phyloP scores from a whole-genome alignment of 2,329 filamentous ascomycete species.

The Phialophora verrucosa region DNA sequence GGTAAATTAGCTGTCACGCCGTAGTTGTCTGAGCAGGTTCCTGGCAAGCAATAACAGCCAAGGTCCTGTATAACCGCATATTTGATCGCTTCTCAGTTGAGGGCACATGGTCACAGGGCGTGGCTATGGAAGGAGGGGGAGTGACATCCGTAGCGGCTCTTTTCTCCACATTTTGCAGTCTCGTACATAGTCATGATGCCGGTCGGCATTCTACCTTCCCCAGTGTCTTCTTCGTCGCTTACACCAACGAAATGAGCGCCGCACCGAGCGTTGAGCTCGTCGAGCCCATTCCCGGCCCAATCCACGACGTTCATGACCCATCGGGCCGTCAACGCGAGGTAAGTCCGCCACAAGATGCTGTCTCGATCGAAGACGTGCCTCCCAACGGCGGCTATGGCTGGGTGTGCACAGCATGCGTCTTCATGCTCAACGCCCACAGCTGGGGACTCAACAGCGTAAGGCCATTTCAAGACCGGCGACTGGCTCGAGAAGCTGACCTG shows the following conservation, averaged over 20 bases:
- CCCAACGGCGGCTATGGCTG: constrained; percentile 45
- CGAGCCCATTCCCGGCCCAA: background rate
- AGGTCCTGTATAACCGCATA: background rate
- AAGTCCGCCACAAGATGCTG: constrained; percentile 23
- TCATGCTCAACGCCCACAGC: constrained; percentile 43
- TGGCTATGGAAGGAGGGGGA: background rate
- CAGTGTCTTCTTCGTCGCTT: background rate
- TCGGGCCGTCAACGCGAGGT: background rate
- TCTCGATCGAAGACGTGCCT: constrained; percentile 26
- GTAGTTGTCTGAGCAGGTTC: background rate
- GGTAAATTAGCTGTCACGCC: background rate
- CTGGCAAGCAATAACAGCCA: background rate
- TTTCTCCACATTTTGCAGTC: background rate
- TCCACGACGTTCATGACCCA: background rate
- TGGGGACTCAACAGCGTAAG: constrained; percentile 43
- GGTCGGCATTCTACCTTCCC: background rate
- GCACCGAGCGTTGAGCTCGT: constrained; percentile 10
- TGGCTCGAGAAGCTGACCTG: background rate
- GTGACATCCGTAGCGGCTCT: background rate
- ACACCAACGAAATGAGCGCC: background rate
- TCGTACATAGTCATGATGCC: background rate
- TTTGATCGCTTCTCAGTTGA: background rate
- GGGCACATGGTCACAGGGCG: background rate
- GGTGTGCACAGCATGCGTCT: constrained; percentile 40
- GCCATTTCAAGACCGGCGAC: background rate